These are phyloP conservation scores for Hypoxylon sp. DNA, from an alignment of 2,329 filamentous ascomycete genomes.

Conservation along the genomic window DNA sequence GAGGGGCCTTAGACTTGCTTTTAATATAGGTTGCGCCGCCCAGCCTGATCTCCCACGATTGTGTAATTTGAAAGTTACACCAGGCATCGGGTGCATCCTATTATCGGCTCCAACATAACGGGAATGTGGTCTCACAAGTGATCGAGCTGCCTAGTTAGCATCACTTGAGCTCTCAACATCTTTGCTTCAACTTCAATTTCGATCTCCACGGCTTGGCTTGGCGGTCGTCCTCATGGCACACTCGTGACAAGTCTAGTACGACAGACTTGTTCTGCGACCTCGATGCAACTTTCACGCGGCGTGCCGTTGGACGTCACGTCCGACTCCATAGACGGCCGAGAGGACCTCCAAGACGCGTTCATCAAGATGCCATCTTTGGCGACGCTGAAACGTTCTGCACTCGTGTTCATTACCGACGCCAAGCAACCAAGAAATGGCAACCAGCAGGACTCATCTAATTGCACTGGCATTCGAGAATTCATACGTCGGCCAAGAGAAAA, in stretches of 20 bases:
- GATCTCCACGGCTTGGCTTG: conserved; percentile 28
- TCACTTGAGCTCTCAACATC: conserved; percentile 17
- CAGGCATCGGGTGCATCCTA: conserved; percentile 30
- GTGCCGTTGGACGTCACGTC: conserved; percentile 39
- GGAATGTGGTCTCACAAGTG: conserved; percentile 43
- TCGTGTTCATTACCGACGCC: conserved; percentile 47
- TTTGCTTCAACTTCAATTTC: conserved; percentile 20
- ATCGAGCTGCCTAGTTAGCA: conserved; percentile 25
- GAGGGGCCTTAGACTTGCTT: conserved; percentile 26
- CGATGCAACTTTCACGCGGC: conserved; percentile 42
- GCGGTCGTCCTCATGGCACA: conserved; percentile 31
- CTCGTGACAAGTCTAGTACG: conserved; percentile 35
- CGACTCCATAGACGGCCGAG: conserved; percentile 34
- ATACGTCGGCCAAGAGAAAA: conserved; percentile 49
- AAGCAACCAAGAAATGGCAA: conserved; percentile 40
- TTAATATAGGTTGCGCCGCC: conserved; percentile 40
- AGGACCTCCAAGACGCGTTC: conserved; percentile 29
- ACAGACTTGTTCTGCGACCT: conserved; percentile 34
- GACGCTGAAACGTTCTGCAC: conserved; percentile 47
- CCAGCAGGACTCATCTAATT: conserved; percentile 34
- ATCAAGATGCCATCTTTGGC: conserved; percentile 49
- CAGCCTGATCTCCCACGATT: conserved; percentile 37
- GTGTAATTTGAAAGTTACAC: conserved; percentile 44
- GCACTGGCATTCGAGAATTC: conserved; percentile 46
- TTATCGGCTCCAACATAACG: conserved; percentile 36